Evolutionary conservation across 441 rosid species (phyloP).

Genomic region (Flueggea neowawraea): DNA sequence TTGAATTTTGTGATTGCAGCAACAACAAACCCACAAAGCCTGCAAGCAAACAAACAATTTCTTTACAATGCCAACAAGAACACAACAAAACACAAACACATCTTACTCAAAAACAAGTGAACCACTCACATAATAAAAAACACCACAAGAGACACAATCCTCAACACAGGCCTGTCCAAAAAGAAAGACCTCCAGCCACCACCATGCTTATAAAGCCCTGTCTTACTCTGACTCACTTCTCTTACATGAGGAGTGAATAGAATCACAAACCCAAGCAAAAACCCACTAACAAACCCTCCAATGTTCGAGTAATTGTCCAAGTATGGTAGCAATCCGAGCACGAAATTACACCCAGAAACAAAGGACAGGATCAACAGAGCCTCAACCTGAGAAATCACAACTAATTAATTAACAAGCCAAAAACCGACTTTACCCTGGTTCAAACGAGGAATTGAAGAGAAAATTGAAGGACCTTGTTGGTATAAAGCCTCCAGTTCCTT

Average conservation of each 20-base stretch:
- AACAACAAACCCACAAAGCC: constrained; percentile 51
- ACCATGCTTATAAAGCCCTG: constrained; percentile 40
- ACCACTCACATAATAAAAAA: constrained; percentile 59
- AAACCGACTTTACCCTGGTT: background rate
- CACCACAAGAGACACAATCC: constrained; percentile 50
- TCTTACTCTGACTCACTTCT: constrained; percentile 40
- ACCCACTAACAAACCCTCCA: constrained; percentile 76
- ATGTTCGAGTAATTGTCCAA: constrained; percentile 68
- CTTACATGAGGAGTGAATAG: constrained; percentile 55
- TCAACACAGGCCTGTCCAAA: constrained; percentile 62
- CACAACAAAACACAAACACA: constrained; percentile 1
- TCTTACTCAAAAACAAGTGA: background rate
- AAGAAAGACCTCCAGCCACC: constrained; percentile 37
- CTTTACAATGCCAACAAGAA: constrained; percentile 7
- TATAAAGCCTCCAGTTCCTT: constrained; percentile 62
- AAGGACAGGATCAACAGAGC: constrained; percentile 48
- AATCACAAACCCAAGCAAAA: constrained; percentile 69
- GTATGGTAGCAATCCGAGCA: constrained; percentile 72
- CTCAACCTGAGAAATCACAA: constrained; percentile 49
- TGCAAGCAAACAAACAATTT: constrained; percentile 19
- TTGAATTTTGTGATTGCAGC: constrained; percentile 43
- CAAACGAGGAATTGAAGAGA: background rate
- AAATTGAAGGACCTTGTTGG: constrained; percentile 48
- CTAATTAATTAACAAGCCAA: constrained; percentile 10
- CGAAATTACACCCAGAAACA: constrained; percentile 47